Base-by-base conservation (phyloP, 2,329 filamentous ascomycete species). In the Drechslera avenae region DNA sequence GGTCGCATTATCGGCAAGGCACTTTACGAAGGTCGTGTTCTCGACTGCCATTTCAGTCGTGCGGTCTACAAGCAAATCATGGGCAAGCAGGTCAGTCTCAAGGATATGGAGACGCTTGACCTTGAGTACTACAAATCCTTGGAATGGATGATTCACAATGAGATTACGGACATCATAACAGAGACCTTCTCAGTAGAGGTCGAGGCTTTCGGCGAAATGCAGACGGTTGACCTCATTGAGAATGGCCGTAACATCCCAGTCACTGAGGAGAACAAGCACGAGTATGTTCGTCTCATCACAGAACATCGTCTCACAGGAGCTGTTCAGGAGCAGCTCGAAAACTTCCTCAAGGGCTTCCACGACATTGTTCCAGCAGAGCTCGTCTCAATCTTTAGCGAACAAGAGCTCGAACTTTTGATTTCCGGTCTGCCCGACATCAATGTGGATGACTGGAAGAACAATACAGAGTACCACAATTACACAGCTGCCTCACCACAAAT, bases 81-180 rank as follows among this genome's bases (percentile, higher is more conserved):
- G 21, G 90, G 94, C 71, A 96, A 95, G 73, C 86, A 90, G 3
- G 93, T 97, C 33, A 97, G 92, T 7, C 89, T 99, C 75, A 99
- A 99, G 79, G 94, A 99, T 68, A 97, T 99, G 91, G 94, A 99
- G 75, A 97, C 92, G 17, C 89, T 99, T 55, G 94, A 99, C 73
- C 87, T 96, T 3, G 93, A 99, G 67, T 99, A 99, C 78, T 97
- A 97, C 84, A 99, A 97, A 75, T 97, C 93, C 12, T 83, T 99
- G 17, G 86, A 94, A 54, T 99, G 95, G 95, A 97, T 99, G 86
- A 81, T 97, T 50, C 90, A 96, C 71, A 97, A 99, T 67, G 93
- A 99, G 70, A 99, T 99, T 64, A 96, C 92, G 4, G 94, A 97
- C 68, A 91, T 97, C 67, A 94, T 97, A 65, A 94, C 90, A 2